A percentile compares a stretch with the other conserved stretches of the same genome.
These are phyloP conservation scores for Ogataea pini DNA, from an alignment of 805 yeast species.

Conservation along the genomic window DNA sequence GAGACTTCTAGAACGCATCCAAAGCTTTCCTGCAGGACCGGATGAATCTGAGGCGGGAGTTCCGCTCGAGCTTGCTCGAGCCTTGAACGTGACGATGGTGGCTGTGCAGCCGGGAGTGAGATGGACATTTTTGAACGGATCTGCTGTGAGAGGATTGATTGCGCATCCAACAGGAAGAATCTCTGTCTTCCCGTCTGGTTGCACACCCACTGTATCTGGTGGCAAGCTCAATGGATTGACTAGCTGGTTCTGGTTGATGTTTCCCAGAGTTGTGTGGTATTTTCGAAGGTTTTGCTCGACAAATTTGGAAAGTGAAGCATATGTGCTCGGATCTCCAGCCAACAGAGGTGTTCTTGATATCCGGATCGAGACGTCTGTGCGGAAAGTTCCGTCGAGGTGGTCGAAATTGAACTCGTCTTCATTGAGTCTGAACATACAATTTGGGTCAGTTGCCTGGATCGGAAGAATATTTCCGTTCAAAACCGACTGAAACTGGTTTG, in stretches of 20 bases:
- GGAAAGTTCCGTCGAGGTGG: constrained; percentile 34
- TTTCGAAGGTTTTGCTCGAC: constrained; percentile 43
- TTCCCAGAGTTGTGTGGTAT: constrained; percentile 38
- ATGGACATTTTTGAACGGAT: constrained; percentile 52
- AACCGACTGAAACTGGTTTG: constrained; percentile 30
- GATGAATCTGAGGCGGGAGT: constrained; percentile 1
- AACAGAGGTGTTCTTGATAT: constrained; percentile 40
- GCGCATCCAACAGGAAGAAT: constrained; percentile 50
- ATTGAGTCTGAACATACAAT: constrained; percentile 30
- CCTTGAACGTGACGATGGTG: constrained; percentile 28
- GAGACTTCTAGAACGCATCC: constrained; percentile 16
- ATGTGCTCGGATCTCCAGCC: constrained; percentile 48
- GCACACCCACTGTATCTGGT: constrained; percentile 34
- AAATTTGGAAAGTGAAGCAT: constrained; percentile 53
- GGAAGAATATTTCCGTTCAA: constrained; percentile 35
- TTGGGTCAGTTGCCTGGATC: constrained; percentile 38
- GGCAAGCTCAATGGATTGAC: constrained; percentile 41
- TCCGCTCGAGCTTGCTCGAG: background rate
- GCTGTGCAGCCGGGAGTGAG: constrained; percentile 55
- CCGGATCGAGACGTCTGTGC: constrained; percentile 34
- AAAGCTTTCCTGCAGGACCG: constrained; percentile 7
- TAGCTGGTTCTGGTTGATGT: constrained; percentile 39
- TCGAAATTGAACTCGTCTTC: constrained; percentile 36
- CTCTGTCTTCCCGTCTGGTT: constrained; percentile 36
- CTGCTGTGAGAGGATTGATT: constrained; percentile 53